Conservation (phyloP, 345 rosid species). For the Gossypioides kirkii region DNA sequence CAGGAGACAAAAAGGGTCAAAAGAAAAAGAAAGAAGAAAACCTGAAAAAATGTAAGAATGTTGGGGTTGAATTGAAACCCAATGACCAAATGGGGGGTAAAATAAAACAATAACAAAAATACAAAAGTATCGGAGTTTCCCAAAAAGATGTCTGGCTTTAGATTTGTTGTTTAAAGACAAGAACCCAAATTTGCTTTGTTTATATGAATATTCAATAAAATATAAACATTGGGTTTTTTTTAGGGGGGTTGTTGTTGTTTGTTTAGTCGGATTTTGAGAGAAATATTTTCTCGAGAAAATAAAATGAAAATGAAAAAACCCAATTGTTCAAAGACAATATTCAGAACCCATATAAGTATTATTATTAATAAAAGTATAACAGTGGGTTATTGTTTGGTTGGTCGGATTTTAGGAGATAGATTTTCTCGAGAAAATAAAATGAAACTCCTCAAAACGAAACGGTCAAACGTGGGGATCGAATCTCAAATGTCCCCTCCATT, state of each 20-base stretch:
- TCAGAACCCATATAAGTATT: not conserved
- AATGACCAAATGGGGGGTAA: not conserved
- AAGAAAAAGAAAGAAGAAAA: not conserved
- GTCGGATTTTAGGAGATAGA: not conserved
- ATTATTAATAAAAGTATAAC: not conserved
- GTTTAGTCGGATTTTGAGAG: not conserved
- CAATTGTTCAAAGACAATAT: not conserved
- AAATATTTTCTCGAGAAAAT: constrained; percentile 13
- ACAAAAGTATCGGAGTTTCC: not conserved
- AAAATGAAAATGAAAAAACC: not conserved
- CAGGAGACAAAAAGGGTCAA: constrained; percentile 10
- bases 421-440: constrained; percentile 16
- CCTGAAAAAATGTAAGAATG: constrained; percentile 5
- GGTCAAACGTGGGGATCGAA: constrained; percentile 30
- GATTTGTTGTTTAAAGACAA: not conserved
- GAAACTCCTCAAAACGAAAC: constrained; percentile 4
- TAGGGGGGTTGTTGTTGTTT: not conserved
- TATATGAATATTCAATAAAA: not conserved
- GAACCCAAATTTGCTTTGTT: not conserved
- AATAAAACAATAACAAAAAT: not conserved
- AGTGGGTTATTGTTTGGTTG: not conserved
- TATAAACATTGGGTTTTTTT: not conserved
- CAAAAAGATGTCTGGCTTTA: not conserved
- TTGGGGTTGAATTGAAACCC: not conserved
- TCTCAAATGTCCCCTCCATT: constrained; percentile 22